A percentile compares a stretch with the other conserved stretches of the same genome.
Evolutionary conservation across 345 rosid species (phyloP).

Genomic region (Rhodamnia argentea): DNA sequence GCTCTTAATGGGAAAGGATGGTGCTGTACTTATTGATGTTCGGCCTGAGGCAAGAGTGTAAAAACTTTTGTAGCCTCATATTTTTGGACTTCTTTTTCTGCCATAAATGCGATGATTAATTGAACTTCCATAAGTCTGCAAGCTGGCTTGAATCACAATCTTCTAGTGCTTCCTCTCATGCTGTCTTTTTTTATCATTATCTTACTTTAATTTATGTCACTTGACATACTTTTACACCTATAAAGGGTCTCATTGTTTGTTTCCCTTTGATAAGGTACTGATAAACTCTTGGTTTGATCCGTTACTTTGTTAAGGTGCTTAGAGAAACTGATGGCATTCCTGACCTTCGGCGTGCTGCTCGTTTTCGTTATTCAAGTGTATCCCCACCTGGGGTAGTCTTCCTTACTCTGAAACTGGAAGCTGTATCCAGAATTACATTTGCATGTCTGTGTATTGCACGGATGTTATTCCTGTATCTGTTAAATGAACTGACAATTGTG

Average conservation of each 20-base stretch:
- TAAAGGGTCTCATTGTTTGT: neutral
- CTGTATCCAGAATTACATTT: neutral
- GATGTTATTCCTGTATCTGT: neutral
- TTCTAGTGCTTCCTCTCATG: neutral
- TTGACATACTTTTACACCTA: neutral
- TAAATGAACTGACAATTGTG: neutral
- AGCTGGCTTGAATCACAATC: neutral
- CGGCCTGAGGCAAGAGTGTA: conserved; percentile 85
- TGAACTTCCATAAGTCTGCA: neutral
- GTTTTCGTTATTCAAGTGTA: conserved; percentile 75
- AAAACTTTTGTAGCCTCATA: conserved; percentile 11
- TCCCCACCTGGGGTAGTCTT: conserved; percentile 69
- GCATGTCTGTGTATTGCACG: neutral
- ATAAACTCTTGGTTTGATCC: neutral
- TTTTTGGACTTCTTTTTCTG: conserved; percentile 9
- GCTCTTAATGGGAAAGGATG: conserved; percentile 59
- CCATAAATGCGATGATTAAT: neutral
- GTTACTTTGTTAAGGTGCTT: conserved; percentile 37
- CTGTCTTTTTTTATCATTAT: neutral
- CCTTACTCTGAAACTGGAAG: neutral
- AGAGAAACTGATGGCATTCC: conserved; percentile 92
- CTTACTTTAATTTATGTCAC: neutral
- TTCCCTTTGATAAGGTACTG: neutral
- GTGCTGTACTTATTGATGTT: conserved; percentile 72
- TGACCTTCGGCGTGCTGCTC: conserved; percentile 79